Evolutionary conservation across 164 flowering plant genomes (phyloP), one percentile per base, ranked within the genome.

Genomic region (Nymphaea colorata): DNA sequence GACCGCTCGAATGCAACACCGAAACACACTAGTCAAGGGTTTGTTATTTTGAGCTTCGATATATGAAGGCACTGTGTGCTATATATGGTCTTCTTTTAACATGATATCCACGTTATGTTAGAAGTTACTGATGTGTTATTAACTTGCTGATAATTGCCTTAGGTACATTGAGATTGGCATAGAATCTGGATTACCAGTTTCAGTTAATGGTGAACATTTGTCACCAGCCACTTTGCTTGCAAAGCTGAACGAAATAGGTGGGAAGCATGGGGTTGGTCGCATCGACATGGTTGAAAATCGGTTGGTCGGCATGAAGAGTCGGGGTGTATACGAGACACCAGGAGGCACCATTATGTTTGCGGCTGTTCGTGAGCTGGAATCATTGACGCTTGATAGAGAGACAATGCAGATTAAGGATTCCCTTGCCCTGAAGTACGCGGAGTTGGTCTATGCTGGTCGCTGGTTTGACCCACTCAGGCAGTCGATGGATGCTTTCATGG

Each of bases 271-370:
- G 36, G 81, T 91, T 55, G 98, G 98, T 41, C 90, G 98, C 2
- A 64, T 87, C 3, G 98, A 91, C 79, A 82, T 93, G 88, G 98
- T 91, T 44, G 98, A 93, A 70, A 89, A 93, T 69, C 80, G 98
- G 25, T 84, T 93, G 18, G 98, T 93, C 44, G 98, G 98, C 7
- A 93, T 93, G 97, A 93, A 93, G 73, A 91, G 96, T 73, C 96
- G 98, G 18, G 97, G 98, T 14, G 95, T 93, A 7, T 93, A 93
- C 69, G 98, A 93, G 75, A 93, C 98, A 62, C 98, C 97, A 1
- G 98, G 98, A 11, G 98, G 97, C 3, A 89, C 98, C 59, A 84
- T 93, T 69, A 89, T 93, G 36, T 89, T 81, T 73, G 17, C 86
- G 3, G 97, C 97, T 36, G 91, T 66, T 0, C 85, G 82, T 0